Percentiles rank a stretch among this genome's conserved stretches.
phyloP scores from a whole-genome alignment of 1,284 basidiomycete species.

The Vanrija pseudolonga region DNA sequence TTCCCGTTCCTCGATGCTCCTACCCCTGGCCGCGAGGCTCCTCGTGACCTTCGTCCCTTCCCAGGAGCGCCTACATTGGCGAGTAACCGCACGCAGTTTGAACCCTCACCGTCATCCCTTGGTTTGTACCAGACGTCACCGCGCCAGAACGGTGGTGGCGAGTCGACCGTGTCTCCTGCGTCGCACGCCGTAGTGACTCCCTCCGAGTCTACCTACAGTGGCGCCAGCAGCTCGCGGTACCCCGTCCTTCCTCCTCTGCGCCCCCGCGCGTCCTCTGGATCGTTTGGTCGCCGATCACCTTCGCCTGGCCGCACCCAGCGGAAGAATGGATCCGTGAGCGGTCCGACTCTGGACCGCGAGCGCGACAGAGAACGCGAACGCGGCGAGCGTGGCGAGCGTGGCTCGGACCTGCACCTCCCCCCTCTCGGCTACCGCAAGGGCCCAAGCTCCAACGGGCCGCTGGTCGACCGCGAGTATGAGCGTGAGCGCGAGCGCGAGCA shows the following conservation, averaged over 20 bases:
- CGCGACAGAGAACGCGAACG: no score
- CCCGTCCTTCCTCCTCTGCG: slow-evolving; percentile 25
- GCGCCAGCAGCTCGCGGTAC: slow-evolving; percentile 7
- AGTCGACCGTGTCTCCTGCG: not conserved
- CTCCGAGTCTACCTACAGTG: slow-evolving; percentile 1
- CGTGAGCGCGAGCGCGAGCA: not conserved
- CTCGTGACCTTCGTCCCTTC: not conserved
- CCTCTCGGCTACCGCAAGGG: not conserved
- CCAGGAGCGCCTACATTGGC: no score
- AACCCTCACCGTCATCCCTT: not conserved
- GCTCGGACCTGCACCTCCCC: not conserved
- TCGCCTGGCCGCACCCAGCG: slow-evolving; percentile 3
- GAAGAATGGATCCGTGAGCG: not conserved
- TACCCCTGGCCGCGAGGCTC: not conserved
- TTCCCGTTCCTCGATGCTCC: slow-evolving; percentile 14
- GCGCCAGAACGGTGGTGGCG: not conserved
- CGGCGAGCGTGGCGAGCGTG: no score
- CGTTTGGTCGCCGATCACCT: slow-evolving; percentile 8
- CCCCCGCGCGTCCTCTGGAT: slow-evolving; percentile 8
- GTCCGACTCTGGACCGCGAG: no score
- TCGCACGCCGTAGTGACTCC: slow-evolving; percentile 7
- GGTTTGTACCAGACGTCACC: not conserved
- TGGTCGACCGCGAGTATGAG: slow-evolving; percentile 2
- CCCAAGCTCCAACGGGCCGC: not conserved
- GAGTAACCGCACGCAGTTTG: not conserved